Conservation (phyloP, 176 grass and related monocot genomes). For the Rhipidocladum racemiflorum region DNA sequence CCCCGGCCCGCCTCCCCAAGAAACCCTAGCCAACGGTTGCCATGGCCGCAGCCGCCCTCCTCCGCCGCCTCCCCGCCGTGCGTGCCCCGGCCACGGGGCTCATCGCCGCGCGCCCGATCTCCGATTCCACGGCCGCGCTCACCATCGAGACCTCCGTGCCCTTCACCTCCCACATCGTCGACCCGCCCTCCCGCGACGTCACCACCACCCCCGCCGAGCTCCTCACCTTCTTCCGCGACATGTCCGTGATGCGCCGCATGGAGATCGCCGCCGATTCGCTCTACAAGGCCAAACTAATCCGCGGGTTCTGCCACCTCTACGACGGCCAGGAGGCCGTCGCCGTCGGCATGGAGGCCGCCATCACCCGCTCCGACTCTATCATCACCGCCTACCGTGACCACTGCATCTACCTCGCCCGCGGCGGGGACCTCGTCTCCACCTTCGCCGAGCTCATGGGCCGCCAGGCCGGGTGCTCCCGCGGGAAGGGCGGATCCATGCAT, state of each 20-base stretch:
- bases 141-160: slow-evolving; percentile 91
- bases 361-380: slow-evolving; percentile 77
- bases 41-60: slow-evolving; percentile 44
- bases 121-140: slow-evolving; percentile 46
- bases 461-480: slow-evolving; percentile 63
- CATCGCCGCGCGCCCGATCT: slow-evolving; percentile 36
- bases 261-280: slow-evolving; percentile 98
- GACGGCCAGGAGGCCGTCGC: slow-evolving; percentile 95
- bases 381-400: slow-evolving; percentile 98
- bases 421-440: slow-evolving; percentile 65
- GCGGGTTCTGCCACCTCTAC: slow-evolving; percentile 97
- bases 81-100: slow-evolving; percentile 3
- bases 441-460: slow-evolving; percentile 96
- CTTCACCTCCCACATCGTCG: slow-evolving; percentile 84
- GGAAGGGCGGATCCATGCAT: slow-evolving; percentile 98
- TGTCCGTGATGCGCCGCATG: slow-evolving; percentile 90
- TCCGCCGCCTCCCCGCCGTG: slow-evolving; percentile 48
- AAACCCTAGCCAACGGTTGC: slow-evolving; percentile 41
- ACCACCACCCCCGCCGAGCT: slow-evolving; percentile 74
- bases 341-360: slow-evolving; percentile 90
- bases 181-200: slow-evolving; percentile 75
- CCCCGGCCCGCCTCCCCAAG: background rate
- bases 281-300: slow-evolving; percentile 99
- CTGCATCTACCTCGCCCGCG: slow-evolving; percentile 77
- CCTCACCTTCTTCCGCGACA: slow-evolving; percentile 77